Percentiles rank a stretch among this genome's conserved stretches.
Evolutionary conservation across 2,329 filamentous ascomycete species (phyloP).

Genomic region (Fusarium decemcellulare): DNA sequence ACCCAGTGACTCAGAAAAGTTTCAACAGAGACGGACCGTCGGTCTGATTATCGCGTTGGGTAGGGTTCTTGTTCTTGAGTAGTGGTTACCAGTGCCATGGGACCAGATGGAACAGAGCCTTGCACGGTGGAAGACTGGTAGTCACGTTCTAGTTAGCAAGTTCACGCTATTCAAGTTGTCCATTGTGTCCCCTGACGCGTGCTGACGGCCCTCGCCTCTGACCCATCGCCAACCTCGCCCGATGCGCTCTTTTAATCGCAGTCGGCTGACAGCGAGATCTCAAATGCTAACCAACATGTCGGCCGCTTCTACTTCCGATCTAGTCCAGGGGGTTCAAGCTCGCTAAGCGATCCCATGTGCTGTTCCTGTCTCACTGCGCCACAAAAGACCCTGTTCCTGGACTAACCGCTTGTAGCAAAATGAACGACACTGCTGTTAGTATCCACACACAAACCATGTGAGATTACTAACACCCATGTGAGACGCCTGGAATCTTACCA

Average conservation of each 20-base stretch:
- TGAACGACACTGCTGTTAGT: constrained; percentile 18
- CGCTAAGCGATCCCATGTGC: not conserved
- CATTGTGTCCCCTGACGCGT: no score
- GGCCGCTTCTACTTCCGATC: constrained; percentile 27
- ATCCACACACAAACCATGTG: fast-evolving
- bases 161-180: no score
- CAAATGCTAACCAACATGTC: constrained; percentile 2
- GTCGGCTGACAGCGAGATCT: constrained; percentile 10
- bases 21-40: constrained; percentile 13
- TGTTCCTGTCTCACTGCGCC: constrained; percentile 8
- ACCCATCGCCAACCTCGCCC: no score
- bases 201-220: no score
- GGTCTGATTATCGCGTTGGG: not conserved
- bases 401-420: not conserved
- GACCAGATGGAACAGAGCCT: no score
- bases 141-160: no score
- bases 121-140: no score
- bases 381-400: constrained; percentile 32
- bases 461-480: not conserved
- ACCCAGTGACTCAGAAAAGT: constrained; percentile 7
- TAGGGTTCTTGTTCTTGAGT: not conserved
- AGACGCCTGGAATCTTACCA: not conserved
- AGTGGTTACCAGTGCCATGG: no score
- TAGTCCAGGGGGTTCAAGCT: constrained; percentile 27
- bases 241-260: not conserved